Evolutionary conservation across 176 grass and related monocot genomes (phyloP).

Genomic region (Hyparrhenia diplandra): DNA sequence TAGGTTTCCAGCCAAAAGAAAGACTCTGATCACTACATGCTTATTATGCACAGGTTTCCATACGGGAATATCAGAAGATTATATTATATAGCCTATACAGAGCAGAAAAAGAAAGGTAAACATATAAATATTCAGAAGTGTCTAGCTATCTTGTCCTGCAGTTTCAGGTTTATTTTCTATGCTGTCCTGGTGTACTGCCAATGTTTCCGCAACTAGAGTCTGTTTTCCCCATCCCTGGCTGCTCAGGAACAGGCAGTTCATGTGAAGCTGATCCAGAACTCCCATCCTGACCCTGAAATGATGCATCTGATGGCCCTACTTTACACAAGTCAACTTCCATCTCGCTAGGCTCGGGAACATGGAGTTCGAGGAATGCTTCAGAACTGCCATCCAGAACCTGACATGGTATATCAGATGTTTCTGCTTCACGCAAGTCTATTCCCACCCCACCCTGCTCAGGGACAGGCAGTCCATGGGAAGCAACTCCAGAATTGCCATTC

Average conservation of each 20-base stretch:
- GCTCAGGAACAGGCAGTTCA: background rate
- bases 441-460: background rate
- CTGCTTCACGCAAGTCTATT: background rate
- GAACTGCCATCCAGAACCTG: background rate
- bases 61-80: background rate
- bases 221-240: background rate
- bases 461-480: background rate
- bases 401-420: conserved; percentile 2
- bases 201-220: background rate
- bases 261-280: background rate
- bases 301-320: background rate
- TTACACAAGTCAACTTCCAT: background rate
- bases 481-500: background rate
- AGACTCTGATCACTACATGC: background rate
- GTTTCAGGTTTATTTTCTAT: conserved; percentile 19
- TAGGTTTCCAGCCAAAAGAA: background rate
- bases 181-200: background rate
- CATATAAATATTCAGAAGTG: conserved; percentile 1
- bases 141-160: conserved; percentile 24
- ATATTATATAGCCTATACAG: conserved; percentile 32
- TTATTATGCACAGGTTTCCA: conserved; percentile 29
- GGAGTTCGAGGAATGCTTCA: background rate
- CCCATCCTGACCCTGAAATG: background rate
- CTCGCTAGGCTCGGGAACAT: background rate
- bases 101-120: conserved; percentile 14